phyloP scores from a whole-genome alignment of 2,329 filamentous ascomycete species.

The Cladosporium velox region DNA sequence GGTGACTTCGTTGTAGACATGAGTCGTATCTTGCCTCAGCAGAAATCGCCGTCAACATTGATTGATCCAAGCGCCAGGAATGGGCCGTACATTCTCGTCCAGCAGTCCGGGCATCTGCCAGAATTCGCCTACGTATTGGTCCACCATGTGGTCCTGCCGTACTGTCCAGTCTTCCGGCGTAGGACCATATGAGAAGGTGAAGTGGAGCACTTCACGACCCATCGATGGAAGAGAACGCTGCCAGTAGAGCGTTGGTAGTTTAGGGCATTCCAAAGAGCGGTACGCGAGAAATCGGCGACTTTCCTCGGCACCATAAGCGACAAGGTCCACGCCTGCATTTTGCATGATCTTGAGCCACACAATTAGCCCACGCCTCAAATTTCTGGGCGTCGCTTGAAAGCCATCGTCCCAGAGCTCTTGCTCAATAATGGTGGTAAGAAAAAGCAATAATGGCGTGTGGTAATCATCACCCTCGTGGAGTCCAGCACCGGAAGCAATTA shows the following conservation, averaged over 20 bases:
- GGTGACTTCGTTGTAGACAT: too few species aligned
- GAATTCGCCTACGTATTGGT: neutral
- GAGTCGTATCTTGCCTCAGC: too few species aligned
- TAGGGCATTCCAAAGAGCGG: neutral
- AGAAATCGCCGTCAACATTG: too few species aligned
- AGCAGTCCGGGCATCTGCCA: neutral
- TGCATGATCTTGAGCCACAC: neutral
- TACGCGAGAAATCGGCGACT: neutral
- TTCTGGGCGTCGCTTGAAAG: too few species aligned
- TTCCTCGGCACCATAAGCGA: neutral
- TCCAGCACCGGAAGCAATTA: neutral
- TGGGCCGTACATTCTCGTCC: neutral
- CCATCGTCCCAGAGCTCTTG: rapidly evolving
- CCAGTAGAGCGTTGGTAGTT: neutral
- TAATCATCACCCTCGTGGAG: neutral
- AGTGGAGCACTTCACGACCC: neutral
- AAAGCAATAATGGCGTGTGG: neutral
- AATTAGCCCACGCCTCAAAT: neutral
- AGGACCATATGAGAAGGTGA: neutral
- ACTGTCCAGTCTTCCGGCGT: neutral
- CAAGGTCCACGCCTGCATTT: neutral
- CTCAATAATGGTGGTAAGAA: neutral
- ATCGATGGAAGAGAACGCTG: neutral
- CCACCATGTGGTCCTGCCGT: neutral
- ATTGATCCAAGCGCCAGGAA: neutral